These are phyloP conservation scores for Parmelia sp. DNA, from an alignment of 495 filamentous ascomycete genomes.

Conservation along the genomic window DNA sequence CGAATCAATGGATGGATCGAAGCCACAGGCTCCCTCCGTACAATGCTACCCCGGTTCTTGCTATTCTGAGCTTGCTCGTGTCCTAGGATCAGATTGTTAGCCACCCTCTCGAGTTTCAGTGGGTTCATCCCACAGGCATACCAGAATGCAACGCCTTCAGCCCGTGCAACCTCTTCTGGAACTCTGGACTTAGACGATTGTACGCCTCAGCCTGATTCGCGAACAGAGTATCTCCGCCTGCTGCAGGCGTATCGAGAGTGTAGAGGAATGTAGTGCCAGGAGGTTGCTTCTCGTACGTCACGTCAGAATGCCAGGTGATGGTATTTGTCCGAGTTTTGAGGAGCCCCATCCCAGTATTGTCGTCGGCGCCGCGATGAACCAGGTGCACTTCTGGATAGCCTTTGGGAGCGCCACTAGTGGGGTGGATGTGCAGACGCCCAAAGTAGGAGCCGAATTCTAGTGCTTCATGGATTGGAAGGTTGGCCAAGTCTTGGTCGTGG, in stretches of 20 bases:
- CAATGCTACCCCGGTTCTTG: slow-evolving; percentile 50
- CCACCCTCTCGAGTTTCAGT: neutral
- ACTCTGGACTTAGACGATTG: slow-evolving; percentile 62
- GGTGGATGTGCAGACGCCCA: slow-evolving; percentile 78
- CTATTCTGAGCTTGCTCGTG: slow-evolving; percentile 59
- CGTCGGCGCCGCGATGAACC: slow-evolving; percentile 65
- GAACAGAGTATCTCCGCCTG: slow-evolving; percentile 76
- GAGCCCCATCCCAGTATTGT: slow-evolving; percentile 49
- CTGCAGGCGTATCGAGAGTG: slow-evolving; percentile 66
- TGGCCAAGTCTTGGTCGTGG: slow-evolving; percentile 69
- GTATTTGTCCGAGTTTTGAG: slow-evolving; percentile 60
- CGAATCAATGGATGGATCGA: slow-evolving; percentile 68
- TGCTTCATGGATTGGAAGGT: slow-evolving; percentile 62
- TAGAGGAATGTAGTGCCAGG: slow-evolving; percentile 81
- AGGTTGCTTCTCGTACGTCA: slow-evolving; percentile 77
- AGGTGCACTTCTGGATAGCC: slow-evolving; percentile 71
- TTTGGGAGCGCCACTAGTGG: slow-evolving; percentile 63
- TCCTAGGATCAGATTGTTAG: neutral
- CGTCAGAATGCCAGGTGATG: slow-evolving; percentile 78
- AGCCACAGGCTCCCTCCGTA: slow-evolving; percentile 63
- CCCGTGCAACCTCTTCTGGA: slow-evolving; percentile 67
- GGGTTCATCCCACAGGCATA: slow-evolving; percentile 20
- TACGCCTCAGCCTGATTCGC: slow-evolving; percentile 69
- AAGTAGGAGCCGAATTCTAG: slow-evolving; percentile 72
- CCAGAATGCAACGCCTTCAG: slow-evolving; percentile 72